A percentile compares a stretch with the other conserved stretches of the same genome.
phyloP scores from a whole-genome alignment of 495 filamentous ascomycete genomes.

The Penicillium turbatum region DNA sequence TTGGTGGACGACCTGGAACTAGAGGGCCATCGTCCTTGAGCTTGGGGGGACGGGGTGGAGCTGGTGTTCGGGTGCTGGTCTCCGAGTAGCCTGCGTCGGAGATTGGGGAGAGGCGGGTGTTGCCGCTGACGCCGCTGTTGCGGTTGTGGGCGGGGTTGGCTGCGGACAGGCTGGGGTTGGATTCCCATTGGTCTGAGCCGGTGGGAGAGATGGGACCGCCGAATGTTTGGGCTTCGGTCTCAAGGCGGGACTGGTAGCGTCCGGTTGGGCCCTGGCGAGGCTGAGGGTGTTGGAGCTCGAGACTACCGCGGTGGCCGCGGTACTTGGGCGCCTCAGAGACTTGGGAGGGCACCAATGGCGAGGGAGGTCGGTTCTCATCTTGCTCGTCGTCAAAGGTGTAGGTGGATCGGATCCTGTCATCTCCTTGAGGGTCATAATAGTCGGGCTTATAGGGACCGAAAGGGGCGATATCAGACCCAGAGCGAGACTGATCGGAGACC shows the following conservation, averaged over 20 bases:
- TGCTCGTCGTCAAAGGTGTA: constrained; percentile 53
- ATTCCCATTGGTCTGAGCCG: constrained; percentile 67
- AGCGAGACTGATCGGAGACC: constrained; percentile 59
- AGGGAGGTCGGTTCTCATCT: constrained; percentile 52
- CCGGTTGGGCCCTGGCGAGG: constrained; percentile 78
- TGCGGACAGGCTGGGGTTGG: constrained; percentile 48
- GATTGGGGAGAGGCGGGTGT: constrained; percentile 45
- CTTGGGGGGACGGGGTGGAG: constrained; percentile 51
- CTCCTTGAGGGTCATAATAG: constrained; percentile 59
- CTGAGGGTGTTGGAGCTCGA: constrained; percentile 88
- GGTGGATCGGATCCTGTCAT: constrained; percentile 68
- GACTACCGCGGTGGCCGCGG: constrained; percentile 80
- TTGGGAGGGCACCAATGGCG: constrained; percentile 58
- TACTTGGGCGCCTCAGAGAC: constrained; percentile 85
- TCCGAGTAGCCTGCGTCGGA: constrained; percentile 51
- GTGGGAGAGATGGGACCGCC: constrained; percentile 61
- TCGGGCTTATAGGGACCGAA: constrained; percentile 56
- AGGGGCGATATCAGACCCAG: constrained; percentile 61
- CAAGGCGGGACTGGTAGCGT: constrained; percentile 74
- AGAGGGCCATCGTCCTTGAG: constrained; percentile 50
- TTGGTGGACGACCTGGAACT: constrained; percentile 45
- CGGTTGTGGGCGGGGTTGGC: constrained; percentile 38
- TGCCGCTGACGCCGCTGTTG: constrained; percentile 38
- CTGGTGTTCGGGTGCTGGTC: constrained; percentile 26
- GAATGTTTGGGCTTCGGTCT: constrained; percentile 72